Percentiles rank a stretch among this genome's conserved stretches.
Conservation (phyloP, 805 yeast genomes). For the Candida schatavii region DNA sequence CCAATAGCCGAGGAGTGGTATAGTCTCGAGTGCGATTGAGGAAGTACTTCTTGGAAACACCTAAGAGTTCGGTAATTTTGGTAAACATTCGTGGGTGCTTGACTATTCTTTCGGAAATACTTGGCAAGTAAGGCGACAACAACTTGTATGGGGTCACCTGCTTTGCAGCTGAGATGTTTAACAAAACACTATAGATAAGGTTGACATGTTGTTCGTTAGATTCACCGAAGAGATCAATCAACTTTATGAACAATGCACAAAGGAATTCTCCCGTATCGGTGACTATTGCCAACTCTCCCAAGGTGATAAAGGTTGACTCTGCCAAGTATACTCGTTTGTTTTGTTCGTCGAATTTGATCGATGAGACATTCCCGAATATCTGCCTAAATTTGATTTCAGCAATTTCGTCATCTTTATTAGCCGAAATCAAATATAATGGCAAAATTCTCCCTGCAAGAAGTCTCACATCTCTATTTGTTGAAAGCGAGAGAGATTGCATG, state of each 20-base stretch:
- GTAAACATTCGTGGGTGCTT: slow-evolving; percentile 55
- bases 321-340: slow-evolving; percentile 40
- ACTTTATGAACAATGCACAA: slow-evolving; percentile 60
- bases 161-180: slow-evolving; percentile 54
- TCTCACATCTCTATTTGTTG: slow-evolving; percentile 52
- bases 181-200: slow-evolving; percentile 63
- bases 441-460: slow-evolving; percentile 49
- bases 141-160: slow-evolving; percentile 73
- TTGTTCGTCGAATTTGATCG: slow-evolving; percentile 32
- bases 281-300: slow-evolving; percentile 63
- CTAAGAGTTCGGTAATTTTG: slow-evolving; percentile 62
- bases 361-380: slow-evolving; percentile 42
- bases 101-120: slow-evolving; percentile 62
- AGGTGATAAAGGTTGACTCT: slow-evolving; percentile 56
- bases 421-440: slow-evolving; percentile 48
- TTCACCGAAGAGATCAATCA: slow-evolving; percentile 67
- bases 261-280: slow-evolving; percentile 61
- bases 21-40: slow-evolving; percentile 66
- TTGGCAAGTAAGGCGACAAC: slow-evolving; percentile 74
- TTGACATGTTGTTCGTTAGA: slow-evolving; percentile 63
- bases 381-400: slow-evolving; percentile 44
- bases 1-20: slow-evolving; percentile 74
- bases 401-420: slow-evolving; percentile 31
- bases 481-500: slow-evolving; percentile 33
- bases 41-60: slow-evolving; percentile 59